Evolutionary conservation across 1,284 basidiomycete species (phyloP), one percentile per base, ranked within the genome.

Genomic region (Volvariella volvacea): DNA sequence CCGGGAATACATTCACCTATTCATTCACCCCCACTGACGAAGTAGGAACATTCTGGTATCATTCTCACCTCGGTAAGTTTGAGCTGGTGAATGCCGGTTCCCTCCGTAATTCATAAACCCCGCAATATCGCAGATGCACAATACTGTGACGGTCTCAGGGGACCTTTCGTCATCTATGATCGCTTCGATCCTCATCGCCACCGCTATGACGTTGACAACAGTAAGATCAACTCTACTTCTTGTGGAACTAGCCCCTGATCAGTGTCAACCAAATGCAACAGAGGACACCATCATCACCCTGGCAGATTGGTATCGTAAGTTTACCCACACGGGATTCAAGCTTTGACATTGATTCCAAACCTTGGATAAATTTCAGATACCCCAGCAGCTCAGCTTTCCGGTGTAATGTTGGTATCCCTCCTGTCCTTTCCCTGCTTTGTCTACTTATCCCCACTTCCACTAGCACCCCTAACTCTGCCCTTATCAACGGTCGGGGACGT

Each of bases 21-120:
- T 48, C 60, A 22, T 67, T 64, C 50, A 44, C 43, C 14, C 55
- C 55, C 4, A 47, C 47, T 7, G 52, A 55, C 38, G 70, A 72
- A 55, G 59, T 66, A 2, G 71, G 72, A n/a, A 76, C 71, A 3
- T 71, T 57, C 50, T 71, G 70, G 70, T 73, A 65, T 42, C 65
- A 66, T 45, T 64, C 61, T 3, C 63, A 65, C 43, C 51, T 62
- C 38, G 53, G 57, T 61, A 20, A 45, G 53, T 43, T 14, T n/a
- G n/a, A n/a, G n/a, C n/a, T n/a, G n/a, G n/a, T n/a, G n/a, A n/a
- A n/a, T n/a, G n/a, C n/a, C n/a, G n/a, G n/a, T n/a, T n/a, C n/a
- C n/a, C n/a, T n/a, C n/a, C n/a, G n/a, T n/a, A n/a, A n/a, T n/a
- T n/a, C n/a, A n/a, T n/a, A n/a, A n/a, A n/a, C n/a, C n/a, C n/a